Percentiles rank a stretch among this genome's conserved stretches.
Conservation (phyloP, 768 basidiomycete genomes). For the Ephemerocybe angulata region DNA sequence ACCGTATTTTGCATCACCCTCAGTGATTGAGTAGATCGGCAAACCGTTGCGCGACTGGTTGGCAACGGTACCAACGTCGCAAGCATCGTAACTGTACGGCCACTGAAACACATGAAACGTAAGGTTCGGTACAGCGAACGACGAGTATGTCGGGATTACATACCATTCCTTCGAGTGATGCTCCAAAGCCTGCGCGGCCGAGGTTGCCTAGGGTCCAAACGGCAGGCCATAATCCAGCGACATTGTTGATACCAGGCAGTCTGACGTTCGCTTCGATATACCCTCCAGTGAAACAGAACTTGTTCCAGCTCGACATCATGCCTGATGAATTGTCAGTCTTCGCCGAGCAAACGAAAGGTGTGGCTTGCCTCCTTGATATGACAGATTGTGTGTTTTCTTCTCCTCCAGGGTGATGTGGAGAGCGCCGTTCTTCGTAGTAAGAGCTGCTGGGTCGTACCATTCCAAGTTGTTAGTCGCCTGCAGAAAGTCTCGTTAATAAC, state of each 20-base stretch:
- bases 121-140: not conserved
- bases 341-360: conserved; percentile 25
- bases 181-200: conserved; percentile 81
- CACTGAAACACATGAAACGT: conserved; percentile 31
- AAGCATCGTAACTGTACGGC: conserved; percentile 68
- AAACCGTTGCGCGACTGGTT: conserved; percentile 72
- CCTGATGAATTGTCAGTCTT: conserved; percentile 31
- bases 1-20: too few species aligned
- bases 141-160: not conserved
- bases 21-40: not conserved
- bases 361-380: conserved; percentile 57
- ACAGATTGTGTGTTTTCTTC: too few species aligned
- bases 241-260: conserved; percentile 57
- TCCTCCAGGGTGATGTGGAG: conserved; percentile 78
- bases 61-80: conserved; percentile 74
- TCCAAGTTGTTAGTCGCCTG: conserved; percentile 74
- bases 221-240: conserved; percentile 79
- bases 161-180: conserved; percentile 75
- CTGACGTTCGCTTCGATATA: conserved; percentile 74
- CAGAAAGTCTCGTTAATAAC: conserved; percentile 10
- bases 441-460: conserved; percentile 70
- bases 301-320: conserved; percentile 94
- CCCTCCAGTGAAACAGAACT: conserved; percentile 91
- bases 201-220: conserved; percentile 76
- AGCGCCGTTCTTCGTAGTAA: conserved; percentile 74